Percentiles rank a stretch among this genome's conserved stretches.
Evolutionary conservation across 768 basidiomycete genomes (phyloP).

Genomic region (Nevesoporus exiguus): DNA sequence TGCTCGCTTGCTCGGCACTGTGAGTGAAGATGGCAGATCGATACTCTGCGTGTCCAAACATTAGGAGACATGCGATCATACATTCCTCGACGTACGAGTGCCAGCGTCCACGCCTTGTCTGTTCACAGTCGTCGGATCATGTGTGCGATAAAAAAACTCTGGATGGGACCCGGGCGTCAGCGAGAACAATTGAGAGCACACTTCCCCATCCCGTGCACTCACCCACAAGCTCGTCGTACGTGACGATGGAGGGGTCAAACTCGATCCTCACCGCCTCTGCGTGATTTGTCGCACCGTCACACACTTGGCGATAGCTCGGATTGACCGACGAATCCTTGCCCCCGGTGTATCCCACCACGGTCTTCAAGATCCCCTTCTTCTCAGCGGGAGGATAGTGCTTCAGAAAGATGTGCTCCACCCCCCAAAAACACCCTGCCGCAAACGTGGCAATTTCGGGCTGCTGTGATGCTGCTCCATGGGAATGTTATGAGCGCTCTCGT

Average conservation of each 20-base stretch:
- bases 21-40: conserved; percentile 89
- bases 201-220: conserved; percentile 29
- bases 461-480: conserved; percentile 41
- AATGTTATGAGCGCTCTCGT: conserved; percentile 2
- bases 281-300: conserved; percentile 77
- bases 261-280: conserved; percentile 87
- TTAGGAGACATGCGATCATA: neutral
- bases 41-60: conserved; percentile 56
- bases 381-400: conserved; percentile 70
- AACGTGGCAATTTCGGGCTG: conserved; percentile 44
- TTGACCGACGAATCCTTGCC: conserved; percentile 51
- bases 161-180: conserved; percentile 26
- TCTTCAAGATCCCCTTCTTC: conserved; percentile 72
- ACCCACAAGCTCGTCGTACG: conserved; percentile 86
- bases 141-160: conserved; percentile 95
- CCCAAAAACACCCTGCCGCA: conserved; percentile 76
- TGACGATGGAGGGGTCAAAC: conserved; percentile 75
- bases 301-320: conserved; percentile 74
- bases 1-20: conserved; percentile 63
- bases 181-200: neutral
- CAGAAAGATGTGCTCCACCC: conserved; percentile 80
- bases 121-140: conserved; percentile 86
- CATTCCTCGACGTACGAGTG: conserved; percentile 53
- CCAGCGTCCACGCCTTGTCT: conserved; percentile 76
- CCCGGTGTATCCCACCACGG: conserved; percentile 78